Percentiles rank a stretch among this genome's conserved stretches.
phyloP scores from a whole-genome alignment of 139 green algal genomes.

The Closterium sp. region DNA sequence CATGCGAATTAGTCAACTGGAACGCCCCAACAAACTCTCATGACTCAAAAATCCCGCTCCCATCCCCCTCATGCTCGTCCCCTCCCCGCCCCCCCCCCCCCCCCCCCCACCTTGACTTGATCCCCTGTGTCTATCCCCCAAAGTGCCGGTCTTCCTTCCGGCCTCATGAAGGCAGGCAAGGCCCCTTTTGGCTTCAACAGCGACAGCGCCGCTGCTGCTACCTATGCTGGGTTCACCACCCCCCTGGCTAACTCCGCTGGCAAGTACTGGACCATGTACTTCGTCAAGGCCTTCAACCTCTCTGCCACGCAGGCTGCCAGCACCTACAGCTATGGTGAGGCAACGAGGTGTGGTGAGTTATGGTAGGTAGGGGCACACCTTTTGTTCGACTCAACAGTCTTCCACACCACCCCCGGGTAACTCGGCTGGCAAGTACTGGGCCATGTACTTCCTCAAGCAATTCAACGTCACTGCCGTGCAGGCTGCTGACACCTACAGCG shows the following conservation, averaged over 20 bases:
- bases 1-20: too few species aligned
- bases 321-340: constrained; percentile 26
- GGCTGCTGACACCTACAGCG: too few species aligned
- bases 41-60: too few species aligned
- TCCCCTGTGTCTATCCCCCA: too few species aligned
- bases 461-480: constrained; percentile 19
- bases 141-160: too few species aligned
- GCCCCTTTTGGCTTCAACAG: constrained; percentile 21
- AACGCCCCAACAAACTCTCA: too few species aligned
- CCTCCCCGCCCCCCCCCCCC: neutral
- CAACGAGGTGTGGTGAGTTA: too few species aligned
- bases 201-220: neutral
- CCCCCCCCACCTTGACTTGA: too few species aligned
- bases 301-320: neutral
- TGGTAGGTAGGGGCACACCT: too few species aligned
- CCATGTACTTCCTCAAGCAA: constrained; percentile 28
- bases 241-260: neutral
- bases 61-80: neutral
- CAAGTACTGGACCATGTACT: constrained; percentile 26
- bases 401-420: neutral
- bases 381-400: too few species aligned
- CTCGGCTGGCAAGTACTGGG: constrained; percentile 3
- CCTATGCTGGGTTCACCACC: neutral
- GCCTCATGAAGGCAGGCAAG: neutral
- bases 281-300: constrained; percentile 33